Base-by-base conservation (phyloP, 352 stramenopile genomes). In the Globisporangium apiculatum region DNA sequence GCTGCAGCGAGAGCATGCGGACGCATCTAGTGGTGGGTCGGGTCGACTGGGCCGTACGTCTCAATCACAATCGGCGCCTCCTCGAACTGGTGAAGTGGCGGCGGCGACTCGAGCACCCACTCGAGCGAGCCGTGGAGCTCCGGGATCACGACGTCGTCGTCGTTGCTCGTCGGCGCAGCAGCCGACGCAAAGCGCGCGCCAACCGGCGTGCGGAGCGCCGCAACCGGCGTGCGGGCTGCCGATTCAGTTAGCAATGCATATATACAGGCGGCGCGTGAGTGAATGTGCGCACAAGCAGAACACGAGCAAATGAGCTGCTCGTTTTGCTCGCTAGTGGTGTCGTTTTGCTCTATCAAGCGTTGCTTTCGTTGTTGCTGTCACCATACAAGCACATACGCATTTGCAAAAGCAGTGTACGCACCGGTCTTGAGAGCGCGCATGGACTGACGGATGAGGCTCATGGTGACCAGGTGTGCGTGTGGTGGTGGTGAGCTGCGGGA, bases 1-100 rank as follows among this genome's bases (percentile, higher is more conserved):
- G 24, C 24, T 31, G 24, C 10, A 48, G 5, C 4, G 11, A 15
- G 11, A 7, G 36, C 36, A 24, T 12, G 15, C 8, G 11, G n/a
- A 18, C 49, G 53, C 40, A 51, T 79, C 71, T 88, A 87, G 73
- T 95, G 75, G 69, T 75, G 63, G 67, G 79, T 86, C 41, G 85
- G 86, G 72, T 95, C 86, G 52, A 91, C 74, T 61, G 85, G 73
- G 68, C 83, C 86, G 66, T 86, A 93, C 49, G 84, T 94, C 72
- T 96, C 86, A 43, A 96, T 84, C 66, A 96, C 79, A 59, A 96
- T 76, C 55, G 86, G 86, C 12, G 84, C 71, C 63, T 96, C 86
- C 40, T 93, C 83, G 60, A 96, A 96, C 81, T 96, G 86, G 69
- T 96, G 86, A 72, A 94, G 57, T 65, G 86, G 86, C 65, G 86